A percentile compares a stretch with the other conserved stretches of the same genome.
These are phyloP conservation scores for Fomitopsis serialis DNA, from an alignment of 768 basidiomycete genomes.

Conservation along the genomic window DNA sequence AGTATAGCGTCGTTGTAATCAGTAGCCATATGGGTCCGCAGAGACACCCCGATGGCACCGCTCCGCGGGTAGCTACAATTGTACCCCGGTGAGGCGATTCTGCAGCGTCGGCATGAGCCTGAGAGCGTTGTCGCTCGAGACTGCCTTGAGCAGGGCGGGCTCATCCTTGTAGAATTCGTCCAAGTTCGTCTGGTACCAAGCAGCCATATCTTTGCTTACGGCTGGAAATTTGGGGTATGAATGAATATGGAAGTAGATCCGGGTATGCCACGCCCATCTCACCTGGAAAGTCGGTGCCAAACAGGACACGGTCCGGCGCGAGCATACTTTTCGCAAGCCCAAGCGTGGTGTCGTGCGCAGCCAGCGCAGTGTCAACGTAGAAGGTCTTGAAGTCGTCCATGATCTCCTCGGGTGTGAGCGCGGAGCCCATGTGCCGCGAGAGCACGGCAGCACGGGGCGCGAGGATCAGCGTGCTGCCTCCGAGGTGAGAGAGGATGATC, in stretches of 20 bases:
- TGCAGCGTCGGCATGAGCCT: slow-evolving; percentile 2
- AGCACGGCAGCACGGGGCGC: slow-evolving; percentile 66
- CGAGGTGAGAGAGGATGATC: slow-evolving; percentile 69
- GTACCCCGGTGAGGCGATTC: background rate
- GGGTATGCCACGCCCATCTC: slow-evolving; percentile 8
- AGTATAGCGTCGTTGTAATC: no score
- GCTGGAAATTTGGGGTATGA: slow-evolving; percentile 31
- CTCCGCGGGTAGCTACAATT: no score
- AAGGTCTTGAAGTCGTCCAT: slow-evolving; percentile 64
- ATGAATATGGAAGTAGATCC: background rate
- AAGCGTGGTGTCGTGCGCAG: slow-evolving; percentile 48
- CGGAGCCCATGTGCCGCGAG: slow-evolving; percentile 65
- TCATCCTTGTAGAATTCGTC: slow-evolving; percentile 41
- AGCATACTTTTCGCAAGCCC: slow-evolving; percentile 47
- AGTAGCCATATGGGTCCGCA: background rate
- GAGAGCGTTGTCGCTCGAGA: slow-evolving; percentile 3
- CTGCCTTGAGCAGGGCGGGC: slow-evolving; percentile 1
- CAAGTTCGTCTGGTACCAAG: slow-evolving; percentile 58
- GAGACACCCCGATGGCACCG: background rate
- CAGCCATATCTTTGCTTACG: slow-evolving; percentile 46
- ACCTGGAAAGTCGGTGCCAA: slow-evolving; percentile 80
- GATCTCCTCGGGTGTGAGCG: slow-evolving; percentile 58
- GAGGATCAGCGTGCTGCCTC: slow-evolving; percentile 62
- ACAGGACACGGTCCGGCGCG: slow-evolving; percentile 47
- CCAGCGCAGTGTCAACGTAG: slow-evolving; percentile 71